A percentile compares a stretch with the other conserved stretches of the same genome.
Conservation (phyloP, 164 flowering plant species). For the Cinnamomum micranthum region DNA sequence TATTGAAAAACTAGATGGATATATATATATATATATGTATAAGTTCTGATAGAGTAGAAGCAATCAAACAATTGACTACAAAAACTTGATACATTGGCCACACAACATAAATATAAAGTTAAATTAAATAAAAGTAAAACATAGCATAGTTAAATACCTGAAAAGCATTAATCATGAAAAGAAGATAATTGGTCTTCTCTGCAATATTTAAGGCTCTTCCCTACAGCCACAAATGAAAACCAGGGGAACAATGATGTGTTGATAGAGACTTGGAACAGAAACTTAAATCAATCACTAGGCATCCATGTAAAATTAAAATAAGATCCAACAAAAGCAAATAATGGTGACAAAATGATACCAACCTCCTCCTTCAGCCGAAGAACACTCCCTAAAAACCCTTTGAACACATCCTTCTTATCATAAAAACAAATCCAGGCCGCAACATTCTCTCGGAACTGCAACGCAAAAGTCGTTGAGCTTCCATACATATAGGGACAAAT, state of each 20-base stretch:
- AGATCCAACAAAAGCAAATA: neutral
- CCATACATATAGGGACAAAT: neutral
- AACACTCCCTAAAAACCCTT: slow-evolving; percentile 72
- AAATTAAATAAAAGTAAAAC: no score
- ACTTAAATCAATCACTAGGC: neutral
- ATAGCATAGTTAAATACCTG: slow-evolving; percentile 51
- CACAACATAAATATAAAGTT: neutral
- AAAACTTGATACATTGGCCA: neutral
- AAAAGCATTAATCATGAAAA: slow-evolving; percentile 95
- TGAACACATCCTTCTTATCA: slow-evolving; percentile 66
- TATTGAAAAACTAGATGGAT: no score
- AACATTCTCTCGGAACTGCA: slow-evolving; percentile 95
- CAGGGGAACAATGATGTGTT: neutral
- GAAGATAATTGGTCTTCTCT: slow-evolving; percentile 94
- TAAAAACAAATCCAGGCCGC: slow-evolving; percentile 90
- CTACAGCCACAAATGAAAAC: slow-evolving; percentile 32
- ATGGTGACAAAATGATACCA: slow-evolving; percentile 4
- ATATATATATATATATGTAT: neutral
- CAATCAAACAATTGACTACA: neutral
- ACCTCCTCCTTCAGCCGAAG: slow-evolving; percentile 76
- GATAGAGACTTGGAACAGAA: neutral
- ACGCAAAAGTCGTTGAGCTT: slow-evolving; percentile 1
- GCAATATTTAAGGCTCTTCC: slow-evolving; percentile 62
- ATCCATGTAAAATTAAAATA: no score
- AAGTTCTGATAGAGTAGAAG: neutral